phyloP scores from a whole-genome alignment of 2,329 filamentous ascomycete genomes.

The Metarhizium guizhouense region DNA sequence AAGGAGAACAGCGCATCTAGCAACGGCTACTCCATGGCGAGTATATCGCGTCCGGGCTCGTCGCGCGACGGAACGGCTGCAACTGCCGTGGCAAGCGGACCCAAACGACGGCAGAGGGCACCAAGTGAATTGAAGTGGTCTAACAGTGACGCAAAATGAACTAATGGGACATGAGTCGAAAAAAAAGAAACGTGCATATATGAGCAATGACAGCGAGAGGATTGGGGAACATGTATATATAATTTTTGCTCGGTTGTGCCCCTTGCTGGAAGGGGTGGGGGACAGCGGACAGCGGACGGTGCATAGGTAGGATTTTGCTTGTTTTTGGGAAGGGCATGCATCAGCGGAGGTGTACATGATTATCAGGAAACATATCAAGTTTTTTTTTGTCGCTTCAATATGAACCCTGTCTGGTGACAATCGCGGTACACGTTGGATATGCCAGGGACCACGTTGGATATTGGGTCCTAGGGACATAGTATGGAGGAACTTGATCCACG shows the following conservation, averaged over 20 bases:
- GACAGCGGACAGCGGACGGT: neutral
- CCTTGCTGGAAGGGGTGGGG: too few species aligned
- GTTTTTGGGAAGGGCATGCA: neutral
- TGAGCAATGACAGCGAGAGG: neutral
- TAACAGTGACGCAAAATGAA: conserved; percentile 8
- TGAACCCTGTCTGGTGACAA: neutral
- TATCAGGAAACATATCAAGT: neutral
- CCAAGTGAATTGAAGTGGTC: conserved; percentile 18
- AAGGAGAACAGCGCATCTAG: conserved; percentile 23
- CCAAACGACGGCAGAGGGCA: conserved; percentile 18
- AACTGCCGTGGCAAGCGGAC: conserved; percentile 6
- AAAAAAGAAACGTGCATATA: neutral
- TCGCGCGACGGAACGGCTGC: conserved; percentile 5
- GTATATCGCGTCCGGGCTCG: neutral
- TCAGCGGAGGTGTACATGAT: neutral
- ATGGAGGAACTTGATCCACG: too few species aligned
- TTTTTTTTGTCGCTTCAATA: neutral
- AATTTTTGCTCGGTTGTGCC: neutral
- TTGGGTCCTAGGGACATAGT: neutral
- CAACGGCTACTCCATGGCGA: neutral
- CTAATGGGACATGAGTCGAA: neutral
- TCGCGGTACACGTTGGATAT: neutral
- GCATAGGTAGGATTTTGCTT: neutral
- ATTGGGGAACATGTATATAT: neutral
- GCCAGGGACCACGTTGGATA: too few species aligned